Evolutionary conservation across 805 yeast genomes (phyloP).

Genomic region (Saturnispora silvae): DNA sequence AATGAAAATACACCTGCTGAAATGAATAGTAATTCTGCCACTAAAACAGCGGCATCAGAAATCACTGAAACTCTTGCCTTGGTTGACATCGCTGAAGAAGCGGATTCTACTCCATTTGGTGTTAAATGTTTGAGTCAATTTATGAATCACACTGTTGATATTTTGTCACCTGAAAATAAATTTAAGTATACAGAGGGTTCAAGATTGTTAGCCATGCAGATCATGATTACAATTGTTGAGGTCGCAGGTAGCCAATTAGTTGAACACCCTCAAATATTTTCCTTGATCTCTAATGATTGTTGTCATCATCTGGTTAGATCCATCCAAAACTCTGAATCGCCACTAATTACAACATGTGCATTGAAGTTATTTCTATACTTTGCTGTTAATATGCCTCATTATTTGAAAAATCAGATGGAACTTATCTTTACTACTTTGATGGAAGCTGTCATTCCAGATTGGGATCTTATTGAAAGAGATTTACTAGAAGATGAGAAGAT

Average conservation of each 20-base stretch:
- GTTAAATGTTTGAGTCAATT: constrained; percentile 68
- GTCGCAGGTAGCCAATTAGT: constrained; percentile 58
- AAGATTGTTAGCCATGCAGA: constrained; percentile 67
- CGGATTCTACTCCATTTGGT: constrained; percentile 47
- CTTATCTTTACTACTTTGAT: constrained; percentile 55
- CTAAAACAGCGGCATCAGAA: not conserved
- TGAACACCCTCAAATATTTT: constrained; percentile 54
- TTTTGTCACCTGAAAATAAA: constrained; percentile 74
- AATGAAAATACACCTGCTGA: constrained; percentile 1
- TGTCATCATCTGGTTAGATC: constrained; percentile 77
- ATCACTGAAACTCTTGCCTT: constrained; percentile 1
- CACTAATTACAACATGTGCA: constrained; percentile 62
- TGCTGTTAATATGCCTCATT: constrained; percentile 51
- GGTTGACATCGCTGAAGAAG: constrained; percentile 13
- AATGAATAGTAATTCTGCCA: not conserved
- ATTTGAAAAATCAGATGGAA: constrained; percentile 74
- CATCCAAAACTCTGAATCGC: constrained; percentile 63
- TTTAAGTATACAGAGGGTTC: constrained; percentile 81
- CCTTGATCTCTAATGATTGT: constrained; percentile 65
- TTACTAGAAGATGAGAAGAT: constrained; percentile 20
- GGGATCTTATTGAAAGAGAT: constrained; percentile 19
- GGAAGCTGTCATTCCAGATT: constrained; percentile 27
- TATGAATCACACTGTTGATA: constrained; percentile 62
- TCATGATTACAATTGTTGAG: constrained; percentile 72
- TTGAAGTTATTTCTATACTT: constrained; percentile 67